Evolutionary conservation across 176 grass and related monocot species (phyloP), one percentile per base, ranked within the genome.

Genomic region (Juncus inflexus): DNA sequence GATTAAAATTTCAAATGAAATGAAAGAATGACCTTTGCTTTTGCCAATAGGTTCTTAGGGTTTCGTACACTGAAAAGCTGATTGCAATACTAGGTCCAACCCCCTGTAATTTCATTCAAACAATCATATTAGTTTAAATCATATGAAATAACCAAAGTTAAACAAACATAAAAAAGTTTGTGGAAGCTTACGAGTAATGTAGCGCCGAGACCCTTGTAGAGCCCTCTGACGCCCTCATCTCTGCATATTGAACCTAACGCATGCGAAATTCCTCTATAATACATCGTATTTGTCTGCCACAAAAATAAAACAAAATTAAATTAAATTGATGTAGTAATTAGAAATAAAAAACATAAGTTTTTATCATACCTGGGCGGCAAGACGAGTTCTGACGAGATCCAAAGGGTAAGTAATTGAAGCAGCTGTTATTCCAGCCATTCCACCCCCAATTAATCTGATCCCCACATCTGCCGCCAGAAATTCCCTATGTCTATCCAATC

Each of bases 241-340:
- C 87, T 89, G 67, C 87, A 97, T 63, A 91, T 91, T 2, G 82
- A 77, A 55, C 76, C 81, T 36, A 97, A 79, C 47, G 92, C 56
- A 86, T 97, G 92, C 28, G 79, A 88, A 78, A 97, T 97, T 81
- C 92, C 92, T 82, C 82, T 91, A 55, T 97, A 91, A 70, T 97
- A 91, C 6, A 81, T 67, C 72, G 74, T 89, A 52, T 91, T 97
- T 35, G 82, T 97, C 92, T 97, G 77, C 77, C 19, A 28, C 19
- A 28, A 88, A 78, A 87, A 78, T 16, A 70, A 73, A 75, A 67
- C 42, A 63, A 52, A 69, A 43, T 45, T 6, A 52, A 69, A 43
- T 45, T 6, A 12, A 10, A 8, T 53, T 53, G 11, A 57, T 11
- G 67, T 47, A 7, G 65, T 28, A 51, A 67, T 45, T 16, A 52